Base-by-base conservation (phyloP, 306 rosid genomes). In the Lathyrus oleraceus region DNA sequence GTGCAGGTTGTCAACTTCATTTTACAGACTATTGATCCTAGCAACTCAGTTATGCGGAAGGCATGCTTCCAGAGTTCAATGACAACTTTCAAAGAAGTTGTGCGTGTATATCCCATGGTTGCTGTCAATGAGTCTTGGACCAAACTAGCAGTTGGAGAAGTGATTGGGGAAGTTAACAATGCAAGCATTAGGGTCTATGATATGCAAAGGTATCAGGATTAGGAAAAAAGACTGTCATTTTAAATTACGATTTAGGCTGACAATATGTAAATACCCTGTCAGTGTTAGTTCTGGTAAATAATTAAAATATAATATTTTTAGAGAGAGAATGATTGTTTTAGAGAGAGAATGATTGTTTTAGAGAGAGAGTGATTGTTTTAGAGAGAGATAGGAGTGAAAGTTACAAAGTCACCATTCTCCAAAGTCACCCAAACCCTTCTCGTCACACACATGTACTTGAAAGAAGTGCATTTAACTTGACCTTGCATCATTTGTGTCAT, bases 1-100 rank as follows among this genome's bases (percentile, higher is more conserved):
- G 70, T 84, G 94, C 92, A 88, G 98, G 96, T 87, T 42, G 88
- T 94, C 74, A 86, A 79, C 83, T 90, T 88, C 87, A 87, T 90
- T 79, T 84, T 94, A 82, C 98, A 87, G 60, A 94, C 96, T 51
- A 75, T 90, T 73, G 98, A 94, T 73, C 97, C 96, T 17, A 90
- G 97, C 88, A 94, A 94, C 86, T 82, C 97, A 39, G 96, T 88
- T 76, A 84, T 94, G 89, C 95, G 98, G 69, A 90, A 85, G 83
- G 74, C 84, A 57, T 94, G 96, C 84, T 87, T 77, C 80, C 97
- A 94, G 78, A 94, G 89, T 67, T 88, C 98, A 76, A 84, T 90
- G 91, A 83, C 90, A 49, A 90, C 97, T 73, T 73, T 94, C 40
- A 94, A 80, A 81, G 98, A 94, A 83, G 87, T 94, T 73, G 91